Percentiles rank a stretch among this genome's conserved stretches.
Conservation (phyloP, 495 filamentous ascomycete species). For the Annulohypoxylon stygium region DNA sequence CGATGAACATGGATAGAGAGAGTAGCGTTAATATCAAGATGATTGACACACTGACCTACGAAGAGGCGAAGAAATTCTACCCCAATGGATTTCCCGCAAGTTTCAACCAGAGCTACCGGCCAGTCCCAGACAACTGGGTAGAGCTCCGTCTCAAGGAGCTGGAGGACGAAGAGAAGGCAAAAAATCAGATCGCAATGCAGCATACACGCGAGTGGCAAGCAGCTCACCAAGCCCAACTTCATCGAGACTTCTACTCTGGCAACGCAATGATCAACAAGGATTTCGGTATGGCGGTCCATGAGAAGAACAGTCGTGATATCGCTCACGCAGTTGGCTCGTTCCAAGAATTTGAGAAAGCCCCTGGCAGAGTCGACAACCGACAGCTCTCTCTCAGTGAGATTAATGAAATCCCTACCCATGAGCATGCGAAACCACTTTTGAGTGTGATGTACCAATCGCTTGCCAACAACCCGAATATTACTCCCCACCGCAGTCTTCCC, state of each 20-base stretch:
- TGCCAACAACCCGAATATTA: constrained; percentile 16
- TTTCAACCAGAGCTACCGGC: constrained; percentile 34
- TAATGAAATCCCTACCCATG: constrained; percentile 46
- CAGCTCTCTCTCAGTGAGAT: constrained; percentile 50
- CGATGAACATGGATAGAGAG: background rate
- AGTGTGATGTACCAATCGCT: constrained; percentile 56
- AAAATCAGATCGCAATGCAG: constrained; percentile 3
- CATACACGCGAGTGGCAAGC: background rate
- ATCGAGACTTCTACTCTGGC: constrained; percentile 54
- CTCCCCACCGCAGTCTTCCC: background rate
- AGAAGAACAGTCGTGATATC: constrained; percentile 50
- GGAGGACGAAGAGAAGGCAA: constrained; percentile 5
- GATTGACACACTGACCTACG: constrained; percentile 38
- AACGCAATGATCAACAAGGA: constrained; percentile 45
- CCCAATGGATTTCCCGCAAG: constrained; percentile 40
- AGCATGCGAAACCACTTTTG: constrained; percentile 56
- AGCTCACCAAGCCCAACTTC: constrained; percentile 34
- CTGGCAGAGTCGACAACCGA: constrained; percentile 37
- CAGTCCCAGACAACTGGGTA: constrained; percentile 43
- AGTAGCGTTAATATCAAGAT: constrained; percentile 13
- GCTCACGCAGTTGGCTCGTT: constrained; percentile 49
- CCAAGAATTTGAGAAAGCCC: constrained; percentile 31
- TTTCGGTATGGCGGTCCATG: constrained; percentile 37
- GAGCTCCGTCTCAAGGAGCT: constrained; percentile 3
- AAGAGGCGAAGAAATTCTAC: constrained; percentile 40